phyloP scores from a whole-genome alignment of 192 early-diverging fungal genomes.

The Blastocladiella britannica region DNA sequence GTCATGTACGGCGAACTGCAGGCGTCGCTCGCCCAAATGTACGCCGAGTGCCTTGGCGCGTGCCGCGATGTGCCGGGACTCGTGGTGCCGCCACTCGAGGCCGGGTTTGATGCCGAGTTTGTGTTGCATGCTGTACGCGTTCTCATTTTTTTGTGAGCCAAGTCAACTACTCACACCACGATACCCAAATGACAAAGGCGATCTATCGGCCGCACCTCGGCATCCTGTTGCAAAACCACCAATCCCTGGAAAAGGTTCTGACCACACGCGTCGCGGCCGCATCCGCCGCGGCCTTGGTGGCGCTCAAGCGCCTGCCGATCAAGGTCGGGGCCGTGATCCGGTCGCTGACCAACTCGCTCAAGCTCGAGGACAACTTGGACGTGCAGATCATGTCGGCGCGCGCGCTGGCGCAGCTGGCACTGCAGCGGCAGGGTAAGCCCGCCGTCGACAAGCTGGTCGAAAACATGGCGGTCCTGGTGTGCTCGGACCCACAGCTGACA shows the following conservation, averaged over 20 bases:
- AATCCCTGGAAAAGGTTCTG: conserved; percentile 33
- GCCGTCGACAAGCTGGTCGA: conserved; percentile 64
- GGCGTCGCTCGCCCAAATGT: not conserved
- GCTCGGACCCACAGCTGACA: conserved; percentile 53
- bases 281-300: conserved; percentile 59
- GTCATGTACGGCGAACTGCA: not conserved
- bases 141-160: too few relatives aligned
- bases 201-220: too few relatives aligned
- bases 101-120: too few relatives aligned
- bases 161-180: too few relatives aligned
- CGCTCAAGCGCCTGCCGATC: conserved; percentile 48
- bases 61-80: conserved; percentile 15
- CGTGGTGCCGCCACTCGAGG: too few relatives aligned
- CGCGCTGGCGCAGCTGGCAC: conserved; percentile 23
- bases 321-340: conserved; percentile 73
- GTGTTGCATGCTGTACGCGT: too few relatives aligned
- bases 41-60: not conserved
- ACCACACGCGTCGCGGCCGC: conserved; percentile 49
- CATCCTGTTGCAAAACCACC: too few relatives aligned
- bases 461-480: conserved; percentile 67
- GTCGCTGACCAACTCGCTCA: conserved; percentile 66
- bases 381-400: conserved; percentile 30
- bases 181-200: too few relatives aligned
- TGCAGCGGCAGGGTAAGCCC: conserved; percentile 16
- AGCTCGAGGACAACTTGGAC: conserved; percentile 41